These are phyloP conservation scores for Elasticomyces elasticus DNA, from an alignment of 495 filamentous ascomycete genomes.

Conservation along the genomic window DNA sequence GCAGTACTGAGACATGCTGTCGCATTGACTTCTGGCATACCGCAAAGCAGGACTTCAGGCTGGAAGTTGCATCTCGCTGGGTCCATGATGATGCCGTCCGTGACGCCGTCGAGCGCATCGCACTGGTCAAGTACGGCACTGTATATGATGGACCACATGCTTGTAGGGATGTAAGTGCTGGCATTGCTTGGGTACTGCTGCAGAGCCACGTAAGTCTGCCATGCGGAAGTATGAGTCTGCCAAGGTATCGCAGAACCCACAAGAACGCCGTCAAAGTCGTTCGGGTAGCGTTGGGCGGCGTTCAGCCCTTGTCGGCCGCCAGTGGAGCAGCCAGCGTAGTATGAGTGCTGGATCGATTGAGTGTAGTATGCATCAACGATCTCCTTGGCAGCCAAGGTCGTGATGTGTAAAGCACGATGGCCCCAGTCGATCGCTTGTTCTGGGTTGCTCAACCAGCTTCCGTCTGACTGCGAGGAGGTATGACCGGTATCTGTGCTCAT, in stretches of 20 bases:
- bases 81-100: slow-evolving; percentile 24
- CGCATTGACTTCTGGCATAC: background rate
- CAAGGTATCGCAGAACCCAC: background rate
- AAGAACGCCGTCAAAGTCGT: background rate
- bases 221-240: background rate
- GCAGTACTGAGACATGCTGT: slow-evolving; percentile 20
- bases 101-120: slow-evolving; percentile 18
- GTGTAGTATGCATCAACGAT: background rate
- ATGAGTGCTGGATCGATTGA: background rate
- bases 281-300: background rate
- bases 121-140: slow-evolving; percentile 15
- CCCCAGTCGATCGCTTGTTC: background rate
- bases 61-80: slow-evolving; percentile 20
- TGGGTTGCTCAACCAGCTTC: background rate
- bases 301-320: slow-evolving; percentile 2
- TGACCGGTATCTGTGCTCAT: background rate
- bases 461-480: background rate
- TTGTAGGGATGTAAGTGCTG: slow-evolving; percentile 19
- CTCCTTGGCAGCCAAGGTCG: background rate
- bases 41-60: slow-evolving; percentile 16
- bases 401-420: background rate
- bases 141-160: slow-evolving; percentile 22
- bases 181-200: slow-evolving; percentile 6
- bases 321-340: background rate
- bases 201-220: background rate